These are phyloP conservation scores for Paralagenidium karlingii DNA, from an alignment of 352 stramenopile species.

Conservation along the genomic window DNA sequence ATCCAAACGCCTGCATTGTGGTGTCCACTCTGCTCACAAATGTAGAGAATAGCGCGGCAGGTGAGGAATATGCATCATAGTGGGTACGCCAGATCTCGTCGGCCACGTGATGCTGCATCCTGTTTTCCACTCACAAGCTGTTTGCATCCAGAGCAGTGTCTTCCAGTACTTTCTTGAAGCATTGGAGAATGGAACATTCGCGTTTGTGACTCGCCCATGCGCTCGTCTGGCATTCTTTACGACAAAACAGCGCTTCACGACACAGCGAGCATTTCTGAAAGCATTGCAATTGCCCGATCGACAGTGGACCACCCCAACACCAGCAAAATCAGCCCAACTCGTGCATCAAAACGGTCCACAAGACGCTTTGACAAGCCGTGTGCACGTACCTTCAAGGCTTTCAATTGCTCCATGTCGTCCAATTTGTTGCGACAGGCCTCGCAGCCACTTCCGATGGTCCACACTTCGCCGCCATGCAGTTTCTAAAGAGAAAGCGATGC, in stretches of 20 bases:
- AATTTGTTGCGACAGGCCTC: constrained; percentile 34
- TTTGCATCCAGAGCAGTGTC: background rate
- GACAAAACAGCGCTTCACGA: constrained; percentile 47
- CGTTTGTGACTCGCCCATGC: constrained; percentile 45
- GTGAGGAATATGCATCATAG: no score
- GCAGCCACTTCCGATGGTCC: constrained; percentile 45
- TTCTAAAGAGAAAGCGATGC: constrained; percentile 14
- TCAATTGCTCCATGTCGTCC: constrained; percentile 25
- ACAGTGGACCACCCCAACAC: no score
- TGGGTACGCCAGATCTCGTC: no score
- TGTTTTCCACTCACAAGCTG: no score
- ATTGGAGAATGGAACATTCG: constrained; percentile 43
- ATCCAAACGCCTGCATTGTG: no score
- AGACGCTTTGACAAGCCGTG: no score
- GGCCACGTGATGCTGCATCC: no score
- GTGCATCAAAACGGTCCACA: no score
- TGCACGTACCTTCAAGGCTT: constrained; percentile 37
- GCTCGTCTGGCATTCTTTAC: constrained; percentile 40
- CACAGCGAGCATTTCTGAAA: constrained; percentile 47
- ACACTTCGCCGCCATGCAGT: constrained; percentile 57
- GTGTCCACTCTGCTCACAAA: no score
- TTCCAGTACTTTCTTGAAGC: constrained; percentile 19
- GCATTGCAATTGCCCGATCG: no score
- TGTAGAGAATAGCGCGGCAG: no score
- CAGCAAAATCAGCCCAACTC: no score